These are phyloP conservation scores for Magnaporthales sp. DNA, from an alignment of 2,329 filamentous ascomycete genomes.

Conservation along the genomic window DNA sequence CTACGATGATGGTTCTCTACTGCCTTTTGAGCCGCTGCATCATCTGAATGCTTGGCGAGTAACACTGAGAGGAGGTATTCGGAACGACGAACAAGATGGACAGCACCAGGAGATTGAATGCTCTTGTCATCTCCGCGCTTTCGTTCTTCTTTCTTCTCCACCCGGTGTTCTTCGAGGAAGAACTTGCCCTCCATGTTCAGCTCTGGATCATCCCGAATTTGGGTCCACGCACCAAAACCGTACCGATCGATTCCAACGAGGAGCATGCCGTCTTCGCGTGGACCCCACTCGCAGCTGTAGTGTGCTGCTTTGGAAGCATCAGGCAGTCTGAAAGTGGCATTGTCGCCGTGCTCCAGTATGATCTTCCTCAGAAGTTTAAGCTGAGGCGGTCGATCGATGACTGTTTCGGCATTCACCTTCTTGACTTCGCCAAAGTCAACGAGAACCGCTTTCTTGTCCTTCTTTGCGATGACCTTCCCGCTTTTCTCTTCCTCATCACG, in stretches of 20 bases:
- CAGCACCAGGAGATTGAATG: constrained; percentile 90
- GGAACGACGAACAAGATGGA: constrained; percentile 88
- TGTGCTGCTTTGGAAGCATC: constrained; percentile 89
- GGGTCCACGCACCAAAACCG: constrained; percentile 90
- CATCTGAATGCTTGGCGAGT: constrained; percentile 72
- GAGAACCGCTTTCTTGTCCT: constrained; percentile 92
- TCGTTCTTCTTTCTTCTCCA: constrained; percentile 93
- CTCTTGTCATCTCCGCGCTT: constrained; percentile 69
- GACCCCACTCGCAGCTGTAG: constrained; percentile 87
- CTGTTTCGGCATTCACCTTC: constrained; percentile 91
- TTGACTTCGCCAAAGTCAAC: constrained; percentile 93
- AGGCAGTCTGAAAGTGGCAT: constrained; percentile 72
- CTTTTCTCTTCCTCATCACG: constrained; percentile 74
- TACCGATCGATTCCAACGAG: constrained; percentile 88
- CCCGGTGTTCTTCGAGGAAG: constrained; percentile 95
- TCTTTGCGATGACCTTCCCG: constrained; percentile 82
- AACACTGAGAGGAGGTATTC: constrained; percentile 95
- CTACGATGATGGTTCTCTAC: constrained; percentile 93
- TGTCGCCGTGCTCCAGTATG: constrained; percentile 58
- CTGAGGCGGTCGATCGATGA: constrained; percentile 83
- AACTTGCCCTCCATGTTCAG: constrained; percentile 83
- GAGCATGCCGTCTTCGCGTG: constrained; percentile 93
- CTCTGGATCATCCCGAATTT: constrained; percentile 86
- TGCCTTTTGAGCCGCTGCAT: constrained; percentile 65
- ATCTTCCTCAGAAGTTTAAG: constrained; percentile 76